Evolutionary conservation across 352 stramenopile genomes (phyloP).

Genomic region (Phytophthora agathidicida): DNA sequence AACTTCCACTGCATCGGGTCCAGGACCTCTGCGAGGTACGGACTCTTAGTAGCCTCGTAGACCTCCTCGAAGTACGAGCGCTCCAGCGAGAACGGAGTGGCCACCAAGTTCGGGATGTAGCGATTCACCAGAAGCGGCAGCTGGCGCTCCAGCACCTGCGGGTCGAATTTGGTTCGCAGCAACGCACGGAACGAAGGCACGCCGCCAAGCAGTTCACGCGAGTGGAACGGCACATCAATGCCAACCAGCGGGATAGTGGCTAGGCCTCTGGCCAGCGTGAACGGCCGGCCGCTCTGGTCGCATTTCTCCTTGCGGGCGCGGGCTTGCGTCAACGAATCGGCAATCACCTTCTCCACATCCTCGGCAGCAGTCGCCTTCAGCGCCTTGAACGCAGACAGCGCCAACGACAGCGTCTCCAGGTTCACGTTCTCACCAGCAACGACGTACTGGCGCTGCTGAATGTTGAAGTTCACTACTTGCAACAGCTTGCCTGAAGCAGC

Average conservation of each 20-base stretch:
- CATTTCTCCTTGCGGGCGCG: conserved; percentile 65
- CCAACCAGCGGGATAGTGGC: conserved; percentile 89
- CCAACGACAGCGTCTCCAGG: conserved; percentile 77
- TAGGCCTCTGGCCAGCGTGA: conserved; percentile 61
- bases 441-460: conserved; percentile 85
- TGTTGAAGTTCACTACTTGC: conserved; percentile 91
- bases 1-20: conserved; percentile 76
- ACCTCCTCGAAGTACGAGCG: conserved; percentile 81
- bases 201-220: conserved; percentile 76
- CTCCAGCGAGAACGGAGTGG: conserved; percentile 78
- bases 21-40: conserved; percentile 67
- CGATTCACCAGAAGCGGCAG: conserved; percentile 71
- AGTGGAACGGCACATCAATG: conserved; percentile 93
- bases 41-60: conserved; percentile 72
- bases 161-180: conserved; percentile 72
- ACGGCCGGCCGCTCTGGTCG: conserved; percentile 56
- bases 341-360: conserved; percentile 58
- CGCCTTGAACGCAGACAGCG: conserved; percentile 55
- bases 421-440: conserved; percentile 85
- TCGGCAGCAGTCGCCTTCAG: conserved; percentile 51
- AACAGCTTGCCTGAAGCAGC: conserved; percentile 69
- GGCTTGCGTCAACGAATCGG: conserved; percentile 63
- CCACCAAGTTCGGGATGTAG: conserved; percentile 90
- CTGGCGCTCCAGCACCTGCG: conserved; percentile 70
- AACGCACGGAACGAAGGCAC: conserved; percentile 83